A percentile compares a stretch with the other conserved stretches of the same genome.
These are phyloP conservation scores for Brettanomyces anomalus DNA, from an alignment of 805 yeast species.

Conservation along the genomic window DNA sequence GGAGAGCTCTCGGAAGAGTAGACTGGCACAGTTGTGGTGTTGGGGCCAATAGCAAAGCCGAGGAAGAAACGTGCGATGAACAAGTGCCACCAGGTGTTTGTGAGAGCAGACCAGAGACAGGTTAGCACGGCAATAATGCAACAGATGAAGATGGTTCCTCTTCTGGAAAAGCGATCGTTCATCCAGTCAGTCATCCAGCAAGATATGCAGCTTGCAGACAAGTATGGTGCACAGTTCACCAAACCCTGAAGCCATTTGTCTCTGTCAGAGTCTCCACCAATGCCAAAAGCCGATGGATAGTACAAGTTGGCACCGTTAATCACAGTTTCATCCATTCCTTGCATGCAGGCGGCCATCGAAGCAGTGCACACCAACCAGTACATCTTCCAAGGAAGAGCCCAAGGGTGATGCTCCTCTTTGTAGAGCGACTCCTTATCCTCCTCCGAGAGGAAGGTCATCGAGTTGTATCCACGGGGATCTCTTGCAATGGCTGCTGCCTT, in stretches of 20 bases:
- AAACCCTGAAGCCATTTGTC: constrained; percentile 54
- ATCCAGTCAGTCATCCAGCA: constrained; percentile 58
- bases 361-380: constrained; percentile 51
- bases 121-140: constrained; percentile 51
- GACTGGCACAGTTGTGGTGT: constrained; percentile 69
- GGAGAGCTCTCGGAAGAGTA: constrained; percentile 63
- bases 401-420: constrained; percentile 37
- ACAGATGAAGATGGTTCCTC: constrained; percentile 57
- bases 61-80: constrained; percentile 56
- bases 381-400: constrained; percentile 37
- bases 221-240: constrained; percentile 62
- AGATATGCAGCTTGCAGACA: constrained; percentile 50
- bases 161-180: constrained; percentile 51
- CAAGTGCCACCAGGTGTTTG: constrained; percentile 56
- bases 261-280: constrained; percentile 35
- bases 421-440: constrained; percentile 45
- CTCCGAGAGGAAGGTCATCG: constrained; percentile 46
- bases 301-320: constrained; percentile 63
- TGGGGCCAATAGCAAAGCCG: constrained; percentile 66
- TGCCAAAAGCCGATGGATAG: constrained; percentile 48
- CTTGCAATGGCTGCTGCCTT: constrained; percentile 63
- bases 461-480: constrained; percentile 45
- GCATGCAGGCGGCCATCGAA: constrained; percentile 74
- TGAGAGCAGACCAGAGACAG: constrained; percentile 64
- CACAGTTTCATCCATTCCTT: constrained; percentile 75